Conservation (phyloP, 2,329 filamentous ascomycete genomes). For the Aciculosporium take region DNA sequence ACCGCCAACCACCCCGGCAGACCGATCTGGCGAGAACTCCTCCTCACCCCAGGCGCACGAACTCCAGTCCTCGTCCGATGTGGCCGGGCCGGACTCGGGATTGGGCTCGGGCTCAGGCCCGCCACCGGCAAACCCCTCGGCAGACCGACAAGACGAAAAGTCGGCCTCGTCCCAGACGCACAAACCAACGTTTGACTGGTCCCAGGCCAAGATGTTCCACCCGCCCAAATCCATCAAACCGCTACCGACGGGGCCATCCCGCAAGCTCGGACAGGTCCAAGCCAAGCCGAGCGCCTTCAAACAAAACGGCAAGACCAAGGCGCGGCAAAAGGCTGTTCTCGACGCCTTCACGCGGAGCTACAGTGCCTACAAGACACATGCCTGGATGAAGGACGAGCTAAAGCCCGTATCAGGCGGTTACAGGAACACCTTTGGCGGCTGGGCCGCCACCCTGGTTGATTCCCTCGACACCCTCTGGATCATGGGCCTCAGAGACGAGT, state of each 20-base stretch:
- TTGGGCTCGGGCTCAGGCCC: too few relatives aligned
- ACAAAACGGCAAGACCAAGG: slow-evolving; percentile 9
- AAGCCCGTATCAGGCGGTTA: slow-evolving; percentile 30
- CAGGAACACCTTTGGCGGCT: slow-evolving; percentile 37
- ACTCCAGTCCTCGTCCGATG: too few relatives aligned
- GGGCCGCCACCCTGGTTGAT: slow-evolving; percentile 47
- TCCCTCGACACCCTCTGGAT: slow-evolving; percentile 48
- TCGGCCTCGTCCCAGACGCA: slow-evolving; percentile 6
- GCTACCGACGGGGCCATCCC: slow-evolving; percentile 15
- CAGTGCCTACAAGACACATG: slow-evolving; percentile 35
- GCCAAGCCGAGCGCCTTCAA: slow-evolving; percentile 13
- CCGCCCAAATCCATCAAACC: slow-evolving; percentile 19
- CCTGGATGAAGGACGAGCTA: slow-evolving; percentile 41
- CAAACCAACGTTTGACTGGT: slow-evolving; percentile 18
- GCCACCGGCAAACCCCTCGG: not conserved
- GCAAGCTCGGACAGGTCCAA: slow-evolving; percentile 18
- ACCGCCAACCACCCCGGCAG: too few relatives aligned
- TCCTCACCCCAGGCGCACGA: too few relatives aligned
- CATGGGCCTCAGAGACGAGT: slow-evolving; percentile 45
- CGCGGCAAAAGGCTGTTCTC: slow-evolving; percentile 25
- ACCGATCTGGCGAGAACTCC: too few relatives aligned
- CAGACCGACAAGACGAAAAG: not conserved
- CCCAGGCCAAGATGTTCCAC: slow-evolving; percentile 12
- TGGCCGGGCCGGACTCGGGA: too few relatives aligned
- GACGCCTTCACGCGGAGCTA: slow-evolving; percentile 29